Evolutionary conservation across 1,284 basidiomycete genomes (phyloP).

Genomic region (Rhodofomes roseus): DNA sequence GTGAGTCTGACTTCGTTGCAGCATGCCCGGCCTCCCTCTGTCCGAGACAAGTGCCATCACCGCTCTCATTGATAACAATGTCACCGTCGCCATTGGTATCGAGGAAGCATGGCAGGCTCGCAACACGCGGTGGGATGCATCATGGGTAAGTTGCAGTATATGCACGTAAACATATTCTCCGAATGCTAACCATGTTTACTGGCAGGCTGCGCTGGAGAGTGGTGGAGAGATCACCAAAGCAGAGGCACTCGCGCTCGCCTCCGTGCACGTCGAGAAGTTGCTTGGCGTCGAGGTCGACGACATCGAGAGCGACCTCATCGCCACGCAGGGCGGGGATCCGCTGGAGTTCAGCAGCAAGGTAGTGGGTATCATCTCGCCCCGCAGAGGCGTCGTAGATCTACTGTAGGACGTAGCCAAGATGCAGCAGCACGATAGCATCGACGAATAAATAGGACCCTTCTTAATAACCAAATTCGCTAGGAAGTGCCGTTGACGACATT

Average conservation of each 20-base stretch:
- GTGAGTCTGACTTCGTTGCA: constrained; percentile 13
- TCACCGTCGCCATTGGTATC: constrained; percentile 72
- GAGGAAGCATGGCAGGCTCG: constrained; percentile 51
- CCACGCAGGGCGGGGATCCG: constrained; percentile 25
- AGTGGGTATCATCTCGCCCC: constrained; percentile 38
- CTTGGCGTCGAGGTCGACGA: constrained; percentile 34
- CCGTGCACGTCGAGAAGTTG: constrained; percentile 58
- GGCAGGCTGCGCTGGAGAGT: constrained; percentile 31
- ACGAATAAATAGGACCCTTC: not conserved
- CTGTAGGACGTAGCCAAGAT: constrained; percentile 6
- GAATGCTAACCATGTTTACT: not conserved
- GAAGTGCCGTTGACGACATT: not conserved
- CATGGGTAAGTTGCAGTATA: constrained; percentile 36
- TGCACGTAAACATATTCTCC: not conserved
- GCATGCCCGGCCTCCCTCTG: constrained; percentile 71
- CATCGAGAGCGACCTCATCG: constrained; percentile 42
- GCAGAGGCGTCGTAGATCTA: constrained; percentile 24
- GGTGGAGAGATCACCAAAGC: constrained; percentile 41
- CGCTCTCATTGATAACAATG: constrained; percentile 59
- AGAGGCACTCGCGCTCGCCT: constrained; percentile 55
- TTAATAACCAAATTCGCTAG: not conserved
- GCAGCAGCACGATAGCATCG: not conserved
- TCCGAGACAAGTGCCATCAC: constrained; percentile 62
- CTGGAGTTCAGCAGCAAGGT: constrained; percentile 42
- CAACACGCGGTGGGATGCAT: constrained; percentile 61